Evolutionary conservation across 371 early-diverging fungal genomes (phyloP).

Genomic region (Mortierella sp.): DNA sequence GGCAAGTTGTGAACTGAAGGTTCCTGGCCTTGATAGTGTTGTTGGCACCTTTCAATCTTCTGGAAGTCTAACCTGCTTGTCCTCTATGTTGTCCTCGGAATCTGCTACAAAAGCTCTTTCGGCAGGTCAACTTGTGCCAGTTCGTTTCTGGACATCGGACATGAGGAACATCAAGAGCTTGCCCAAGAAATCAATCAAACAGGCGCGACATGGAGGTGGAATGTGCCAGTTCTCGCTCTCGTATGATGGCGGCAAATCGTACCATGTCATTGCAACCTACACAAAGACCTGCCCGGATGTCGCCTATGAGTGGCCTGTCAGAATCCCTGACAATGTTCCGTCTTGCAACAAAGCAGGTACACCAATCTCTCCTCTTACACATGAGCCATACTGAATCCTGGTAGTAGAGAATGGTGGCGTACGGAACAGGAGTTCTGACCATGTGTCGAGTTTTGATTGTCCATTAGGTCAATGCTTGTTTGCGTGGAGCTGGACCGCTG

Average conservation of each 20-base stretch:
- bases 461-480: slow-evolving; percentile 39
- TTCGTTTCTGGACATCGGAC: slow-evolving; percentile 42
- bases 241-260: slow-evolving; percentile 69
- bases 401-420: neutral
- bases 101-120: slow-evolving; percentile 13
- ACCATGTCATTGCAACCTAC: slow-evolving; percentile 63
- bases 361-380: too few species aligned
- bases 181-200: slow-evolving; percentile 22
- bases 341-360: slow-evolving; percentile 28
- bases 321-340: slow-evolving; percentile 41
- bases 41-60: too few species aligned
- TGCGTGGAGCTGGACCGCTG: slow-evolving; percentile 47
- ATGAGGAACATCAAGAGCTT: slow-evolving; percentile 3
- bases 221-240: slow-evolving; percentile 77
- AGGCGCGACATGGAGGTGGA: slow-evolving; percentile 67
- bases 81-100: too few species aligned
- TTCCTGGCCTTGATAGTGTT: neutral
- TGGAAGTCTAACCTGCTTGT: too few species aligned
- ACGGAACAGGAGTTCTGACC: neutral
- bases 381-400: too few species aligned
- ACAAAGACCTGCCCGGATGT: slow-evolving; percentile 54
- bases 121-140: slow-evolving; percentile 49
- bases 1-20: slow-evolving; percentile 8
- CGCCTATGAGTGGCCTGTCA: slow-evolving; percentile 39
- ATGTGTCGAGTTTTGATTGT: neutral